phyloP scores from a whole-genome alignment of 371 early-diverging fungal species.

The Apophysomyces variabilis region DNA sequence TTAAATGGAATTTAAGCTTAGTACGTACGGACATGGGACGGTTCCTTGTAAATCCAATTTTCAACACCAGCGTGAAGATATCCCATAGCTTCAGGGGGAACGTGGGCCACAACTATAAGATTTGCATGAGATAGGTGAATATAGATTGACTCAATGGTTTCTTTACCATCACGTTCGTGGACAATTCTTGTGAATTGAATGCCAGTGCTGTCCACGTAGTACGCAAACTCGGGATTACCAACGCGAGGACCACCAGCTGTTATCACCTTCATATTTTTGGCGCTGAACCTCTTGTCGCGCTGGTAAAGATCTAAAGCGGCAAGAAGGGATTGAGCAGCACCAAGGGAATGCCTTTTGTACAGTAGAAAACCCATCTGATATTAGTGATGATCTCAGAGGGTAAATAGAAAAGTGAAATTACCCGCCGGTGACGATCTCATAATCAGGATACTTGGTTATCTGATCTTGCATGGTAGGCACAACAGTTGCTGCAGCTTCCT shows the following conservation, averaged over 20 bases:
- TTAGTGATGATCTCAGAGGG: background rate
- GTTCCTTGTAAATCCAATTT: slow-evolving; percentile 14
- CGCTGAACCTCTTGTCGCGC: slow-evolving; percentile 10
- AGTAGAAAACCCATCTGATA: background rate
- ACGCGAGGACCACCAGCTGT: slow-evolving; percentile 21
- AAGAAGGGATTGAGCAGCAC: slow-evolving; percentile 20
- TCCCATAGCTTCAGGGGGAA: slow-evolving; percentile 12
- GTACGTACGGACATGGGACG: background rate
- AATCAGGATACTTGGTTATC: slow-evolving; percentile 17
- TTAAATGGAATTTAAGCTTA: background rate
- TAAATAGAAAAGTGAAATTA: background rate
- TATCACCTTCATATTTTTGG: slow-evolving; percentile 9
- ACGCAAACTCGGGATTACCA: slow-evolving; percentile 16
- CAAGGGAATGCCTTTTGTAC: slow-evolving; percentile 20
- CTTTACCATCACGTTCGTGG: slow-evolving; percentile 15
- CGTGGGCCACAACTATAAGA: slow-evolving; percentile 17
- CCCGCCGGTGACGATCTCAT: slow-evolving; percentile 21
- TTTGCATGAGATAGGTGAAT: background rate
- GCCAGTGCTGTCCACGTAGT: slow-evolving; percentile 14
- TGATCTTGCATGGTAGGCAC: slow-evolving; percentile 5
- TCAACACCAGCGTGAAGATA: slow-evolving; percentile 24
- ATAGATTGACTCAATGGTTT: background rate
- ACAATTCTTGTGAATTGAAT: slow-evolving; percentile 10
- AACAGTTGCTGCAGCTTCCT: slow-evolving; percentile 11
- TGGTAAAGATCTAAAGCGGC: slow-evolving; percentile 26